Base-by-base conservation (phyloP, 495 filamentous ascomycete genomes). In the Penicillium cataractarum region DNA sequence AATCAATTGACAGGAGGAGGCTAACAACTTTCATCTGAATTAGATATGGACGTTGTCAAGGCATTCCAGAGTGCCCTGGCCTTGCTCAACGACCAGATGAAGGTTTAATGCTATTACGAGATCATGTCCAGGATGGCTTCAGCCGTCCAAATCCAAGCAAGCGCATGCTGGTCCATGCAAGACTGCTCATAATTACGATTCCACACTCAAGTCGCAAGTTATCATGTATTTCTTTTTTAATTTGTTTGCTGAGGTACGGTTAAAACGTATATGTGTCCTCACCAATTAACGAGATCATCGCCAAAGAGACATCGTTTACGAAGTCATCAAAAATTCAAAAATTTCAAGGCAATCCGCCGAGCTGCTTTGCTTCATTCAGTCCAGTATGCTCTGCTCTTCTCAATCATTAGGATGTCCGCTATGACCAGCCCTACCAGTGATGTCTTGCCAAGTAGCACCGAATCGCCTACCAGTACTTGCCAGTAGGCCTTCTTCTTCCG, bases 401-500 rank as follows among this genome's bases (percentile, higher is more conserved):
- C 29, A 55, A 49, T 55, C 48, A 48, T 26, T 32, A 2, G 60
- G 35, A 17, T 31, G 32, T 24, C 33, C 49, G 53, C 5, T 65
- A 32, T 68, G 74, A 60, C 63, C 71, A 54, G 67, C 72, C 50
- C 80, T 72, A 13, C 89, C 90, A 3, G 87, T 92, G 48, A 96
- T 88, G 73, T 96, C 91, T 73, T 93, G 86, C 92, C 92, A 96
- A 19, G 87, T 91, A n/a, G 92, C 90, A 58, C 88, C 88, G 60
- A 92, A 90, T 17, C 90, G 81, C 55, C 93, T 78, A 3, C 92
- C 87, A 6, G 91, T 94, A 64, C 85, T 90, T 3, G 90, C 90
- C 33, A 99, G 78, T 58, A 99, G 76, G 3, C 92, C 91, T 76
- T 99, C 95, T 73, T 99, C 95, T 68, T 98, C 95, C 13, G 92